phyloP scores from a whole-genome alignment of 1,284 basidiomycete genomes.

The Ganoderma sp. region DNA sequence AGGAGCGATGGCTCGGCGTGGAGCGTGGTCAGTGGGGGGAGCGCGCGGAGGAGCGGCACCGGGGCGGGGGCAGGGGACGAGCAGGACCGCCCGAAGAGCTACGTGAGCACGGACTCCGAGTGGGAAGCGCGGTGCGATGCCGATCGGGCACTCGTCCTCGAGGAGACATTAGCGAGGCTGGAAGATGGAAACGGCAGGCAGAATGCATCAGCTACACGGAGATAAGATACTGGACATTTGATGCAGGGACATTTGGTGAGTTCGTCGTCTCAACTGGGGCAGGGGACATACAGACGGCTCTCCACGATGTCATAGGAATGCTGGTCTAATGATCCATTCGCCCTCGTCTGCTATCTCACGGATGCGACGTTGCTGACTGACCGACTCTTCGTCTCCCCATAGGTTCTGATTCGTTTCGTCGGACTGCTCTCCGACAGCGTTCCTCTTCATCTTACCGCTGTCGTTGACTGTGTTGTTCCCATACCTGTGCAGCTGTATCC shows the following conservation, averaged over 20 bases:
- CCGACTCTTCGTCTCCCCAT: not conserved
- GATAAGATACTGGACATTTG: not conserved
- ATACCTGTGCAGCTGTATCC: conserved; percentile 22
- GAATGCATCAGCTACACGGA: not conserved
- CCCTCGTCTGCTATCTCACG: not conserved
- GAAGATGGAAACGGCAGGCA: conserved; percentile 42
- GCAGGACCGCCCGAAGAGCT: conserved; percentile 53
- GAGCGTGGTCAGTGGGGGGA: conserved; percentile 34
- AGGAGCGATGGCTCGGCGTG: conserved; percentile 25
- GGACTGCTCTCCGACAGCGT: conserved; percentile 12
- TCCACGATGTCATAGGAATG: not conserved
- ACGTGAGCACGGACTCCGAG: conserved; percentile 57
- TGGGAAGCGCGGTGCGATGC: conserved; percentile 63
- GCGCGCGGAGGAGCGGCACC: conserved; percentile 36
- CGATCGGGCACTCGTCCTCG: conserved; percentile 56
- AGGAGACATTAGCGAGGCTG: conserved; percentile 60
- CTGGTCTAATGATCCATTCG: not conserved
- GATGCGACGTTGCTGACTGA: conserved; percentile 11
- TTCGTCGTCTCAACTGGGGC: not conserved
- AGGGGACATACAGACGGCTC: not conserved
- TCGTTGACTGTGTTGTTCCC: conserved; percentile 22
- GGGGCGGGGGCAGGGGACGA: conserved; percentile 18
- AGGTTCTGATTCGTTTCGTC: conserved; percentile 11
- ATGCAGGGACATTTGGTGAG: conserved; percentile 16
- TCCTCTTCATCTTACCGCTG: conserved; percentile 10